Evolutionary conservation across 805 yeast genomes (phyloP), one percentile per base, ranked within the genome.

Genomic region (Metschnikowia aberdeeniae): DNA sequence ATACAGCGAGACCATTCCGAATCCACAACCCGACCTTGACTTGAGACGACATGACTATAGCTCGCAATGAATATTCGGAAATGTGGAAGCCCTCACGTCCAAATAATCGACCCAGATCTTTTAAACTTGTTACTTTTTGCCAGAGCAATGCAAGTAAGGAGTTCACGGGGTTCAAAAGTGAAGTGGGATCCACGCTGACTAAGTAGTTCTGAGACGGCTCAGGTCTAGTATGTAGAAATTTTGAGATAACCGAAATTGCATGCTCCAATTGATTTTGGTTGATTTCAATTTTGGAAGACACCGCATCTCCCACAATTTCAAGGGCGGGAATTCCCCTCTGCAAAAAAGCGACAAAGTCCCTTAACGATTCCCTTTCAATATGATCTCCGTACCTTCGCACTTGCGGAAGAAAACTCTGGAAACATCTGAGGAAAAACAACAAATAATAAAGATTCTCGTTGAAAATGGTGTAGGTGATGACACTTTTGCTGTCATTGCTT

Each of bases 21-120:
- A 85, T 76, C 93, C 93, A 85, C 49, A 77, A 79, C 1, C 86
- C 86, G 1, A 77, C 66, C 29, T 74, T 75, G 3, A 83, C 77
- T 55, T 85, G 92, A 3, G 82, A 64, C 14, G 77, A 73, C 27
- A 84, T 64, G 1, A 82, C 89, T 28, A 81, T 66, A 12, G 83
- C 75, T 58, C 85, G 72, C 40, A 85, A 59, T 0, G 84, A 73
- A 42, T 75, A 68, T 59, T 83, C 89, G 0, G 85, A 70, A 13
- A 81, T 68, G 3, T 60, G 60, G 43, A 76, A 52, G 3, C 10
- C 19, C 27, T 37, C 40, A 9, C 19, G 17, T 6, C 9, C 9
- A 13, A 37, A 11, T 8, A n/a, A 5, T 6, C n/a, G 9, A 10
- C 20, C n/a, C n/a, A 37, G 9, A 28, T 37, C 34, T 5, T 26